Base-by-base conservation (phyloP, 441 rosid genomes). In the Brassica balearica region DNA sequence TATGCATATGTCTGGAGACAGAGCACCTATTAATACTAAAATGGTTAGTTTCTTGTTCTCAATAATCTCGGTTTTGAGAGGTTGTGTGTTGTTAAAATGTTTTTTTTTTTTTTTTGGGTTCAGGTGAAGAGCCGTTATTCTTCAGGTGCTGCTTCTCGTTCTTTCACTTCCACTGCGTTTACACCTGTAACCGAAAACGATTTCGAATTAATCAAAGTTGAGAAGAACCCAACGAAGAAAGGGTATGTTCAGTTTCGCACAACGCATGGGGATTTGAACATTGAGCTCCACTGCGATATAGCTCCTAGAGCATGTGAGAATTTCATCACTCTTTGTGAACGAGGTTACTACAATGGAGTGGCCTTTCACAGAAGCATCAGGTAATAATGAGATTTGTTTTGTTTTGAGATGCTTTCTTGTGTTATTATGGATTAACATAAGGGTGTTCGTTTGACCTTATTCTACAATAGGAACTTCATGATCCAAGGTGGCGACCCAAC, bases 401-500 rank as follows among this genome's bases (percentile, higher is more conserved):
- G 9, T 23, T 38, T 58, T 32, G 4, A 64, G 32, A 69, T 6
- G 15, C 23, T 53, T 55, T 23, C 11, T 65, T 1, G 5, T 48
- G 29, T 65, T 72, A 20, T 72, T n/a, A 4, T 66, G 4, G 53
- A 68, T 20, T 73, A 36, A 17, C 34, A 5, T 20, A 48, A 9
- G 48, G 6, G 2, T 65, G 14, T 14, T 9, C 3, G 17, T 19
- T 56, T 74, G 41, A 19, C 38, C 9, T 63, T 65, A 65, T 46
- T 77, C 41, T 64, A 1, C 12, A 11, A 75, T 89, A 60, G 98
- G 89, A 96, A 91, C 88, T 96, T 94, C 81, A 96, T 92, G 97
- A 92, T 96, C 83, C 99, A 96, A 89, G 98, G 98, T 29, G 97
- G 99, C 63, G 98, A 96, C 84, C 99, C 99, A 68, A 94, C 96